Base-by-base conservation (phyloP, 176 grass and related monocot genomes). In the Paspalum vaginatum region DNA sequence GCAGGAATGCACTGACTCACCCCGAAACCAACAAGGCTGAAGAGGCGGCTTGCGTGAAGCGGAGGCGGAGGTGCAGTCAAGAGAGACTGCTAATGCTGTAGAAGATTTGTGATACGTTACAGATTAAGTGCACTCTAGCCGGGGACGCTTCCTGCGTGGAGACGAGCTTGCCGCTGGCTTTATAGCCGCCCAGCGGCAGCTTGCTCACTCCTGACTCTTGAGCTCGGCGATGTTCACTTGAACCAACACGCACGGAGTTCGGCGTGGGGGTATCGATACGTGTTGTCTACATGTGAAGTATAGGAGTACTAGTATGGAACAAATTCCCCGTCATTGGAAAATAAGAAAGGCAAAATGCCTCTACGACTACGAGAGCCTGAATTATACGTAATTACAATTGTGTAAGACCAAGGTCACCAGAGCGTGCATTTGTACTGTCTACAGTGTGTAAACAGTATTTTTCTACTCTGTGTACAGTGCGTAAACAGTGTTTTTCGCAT, bases 151-250 rank as follows among this genome's bases (percentile, higher is more conserved):
- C 40, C 21, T 76, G 56, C 41, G 57, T 62, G 39, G 74, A 5
- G 11, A 44, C 40, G 41, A 59, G 39, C 56, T 63, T 63, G 42
- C 57, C 24, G 74, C 58, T 18, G 43, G n/a, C 62, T 63, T 77
- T 77, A 77, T 63, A 77, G 75, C 58, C 58, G 74, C 41, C 26
- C 4, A 9, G 9, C 20, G 50, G 27, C 27, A 10, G 9, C 69
- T 11, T 61, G 56, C 74, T 61, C 22, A 16, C 6, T 45, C 40
- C 15, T 16, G 18, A 12, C 66, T 27, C 12, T n/a, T 24, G 45
- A 70, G 42, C 5, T 48, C 43, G 67, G 32, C 32, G 32, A 32
- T 32, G n/a, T n/a, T n/a, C n/a, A 25, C 21, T 48, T 9, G 43
- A 48, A 15, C 41, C 10, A 64, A 45, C 65, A 45, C 55, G 55